These are phyloP conservation scores for Fagopyrum esculentum DNA, from an alignment of 148 eudicot species.

Conservation along the genomic window DNA sequence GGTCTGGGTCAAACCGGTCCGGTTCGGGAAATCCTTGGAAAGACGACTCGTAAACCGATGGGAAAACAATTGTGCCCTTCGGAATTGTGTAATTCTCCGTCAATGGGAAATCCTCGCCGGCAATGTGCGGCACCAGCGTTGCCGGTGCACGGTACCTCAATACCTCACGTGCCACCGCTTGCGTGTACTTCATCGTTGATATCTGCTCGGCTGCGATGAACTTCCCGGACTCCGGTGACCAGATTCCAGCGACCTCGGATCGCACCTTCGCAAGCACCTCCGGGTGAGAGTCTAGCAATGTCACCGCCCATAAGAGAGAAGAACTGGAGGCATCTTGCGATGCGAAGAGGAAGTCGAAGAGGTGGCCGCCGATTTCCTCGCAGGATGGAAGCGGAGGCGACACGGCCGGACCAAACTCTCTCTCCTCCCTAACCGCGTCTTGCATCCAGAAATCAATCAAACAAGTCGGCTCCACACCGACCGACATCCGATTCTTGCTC, in stretches of 20 bases:
- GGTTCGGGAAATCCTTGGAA: conserved; percentile 76
- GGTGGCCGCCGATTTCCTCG: conserved; percentile 44
- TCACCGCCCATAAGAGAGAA: conserved; percentile 73
- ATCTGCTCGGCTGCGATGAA: conserved; percentile 49
- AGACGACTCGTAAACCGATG: conserved; percentile 76
- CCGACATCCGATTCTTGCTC: conserved; percentile 38
- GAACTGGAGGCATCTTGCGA: conserved; percentile 89
- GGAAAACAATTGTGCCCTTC: conserved; percentile 76
- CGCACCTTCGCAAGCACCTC: conserved; percentile 47
- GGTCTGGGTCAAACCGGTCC: conserved; percentile 74
- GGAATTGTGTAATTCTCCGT: conserved; percentile 48
- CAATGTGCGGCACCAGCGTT: conserved; percentile 72
- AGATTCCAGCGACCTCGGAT: conserved; percentile 36
- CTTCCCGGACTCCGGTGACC: conserved; percentile 34
- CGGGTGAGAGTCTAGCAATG: conserved; percentile 56
- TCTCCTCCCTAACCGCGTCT: conserved; percentile 38
- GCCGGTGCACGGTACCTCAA: conserved; percentile 66
- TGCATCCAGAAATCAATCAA: conserved; percentile 84
- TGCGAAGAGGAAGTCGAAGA: conserved; percentile 79
- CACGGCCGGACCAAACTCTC: conserved; percentile 16
- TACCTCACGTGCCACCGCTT: conserved; percentile 89
- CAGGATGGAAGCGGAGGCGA: conserved; percentile 30
- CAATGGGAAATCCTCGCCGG: conserved; percentile 49
- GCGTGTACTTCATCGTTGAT: conserved; percentile 59
- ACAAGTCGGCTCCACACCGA: conserved; percentile 46